Evolutionary conservation across 441 rosid genomes (phyloP), one percentile per base, ranked within the genome.

Genomic region (Kokia cookei): DNA sequence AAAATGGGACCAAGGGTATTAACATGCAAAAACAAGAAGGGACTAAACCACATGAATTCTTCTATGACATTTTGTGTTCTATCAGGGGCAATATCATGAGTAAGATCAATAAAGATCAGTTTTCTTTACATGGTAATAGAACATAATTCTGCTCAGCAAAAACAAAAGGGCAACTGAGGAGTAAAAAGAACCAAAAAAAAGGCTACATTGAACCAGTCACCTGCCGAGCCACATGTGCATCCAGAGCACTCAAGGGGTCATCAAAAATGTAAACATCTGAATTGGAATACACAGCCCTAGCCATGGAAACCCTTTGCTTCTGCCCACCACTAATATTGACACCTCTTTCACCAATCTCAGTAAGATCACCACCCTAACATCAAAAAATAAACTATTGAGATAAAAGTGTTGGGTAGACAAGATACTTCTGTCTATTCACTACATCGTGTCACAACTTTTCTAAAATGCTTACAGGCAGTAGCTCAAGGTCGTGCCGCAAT

Each of bases 241-340:
- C 98, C 61, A 94, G 86, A 74, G 98, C 97, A 86, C 98, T 94
- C 76, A 94, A 88, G 58, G 98, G 98, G 69, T 94, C 98, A 85
- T 94, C 98, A 69, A 94, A 90, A 69, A 94, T 85, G 79, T 83
- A 92, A 37, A 94, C 91, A 76, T 94, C 97, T 59, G 98, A 87
- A 84, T 91, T 79, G 74, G 98, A 86, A 78, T 92, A 94, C 64
- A 92, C 88, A 55, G 97, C 98, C 86, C 98, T 86, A 51, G 97
- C 98, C 98, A 94, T 88, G 71, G 98, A 94, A 74, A 94, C 97
- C 86, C 98, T 91, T 82, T 94, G 98, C 86, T 94, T 94, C 83
- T 92, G 97, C 78, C 98, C 98, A 75, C 98, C 97, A 70, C 98
- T 94, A 75, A 94, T 92, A 81, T 92, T 94, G 59, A 91, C 98